Base-by-base conservation (phyloP, 73 alveolate species). In the Halteria grandinella region DNA sequence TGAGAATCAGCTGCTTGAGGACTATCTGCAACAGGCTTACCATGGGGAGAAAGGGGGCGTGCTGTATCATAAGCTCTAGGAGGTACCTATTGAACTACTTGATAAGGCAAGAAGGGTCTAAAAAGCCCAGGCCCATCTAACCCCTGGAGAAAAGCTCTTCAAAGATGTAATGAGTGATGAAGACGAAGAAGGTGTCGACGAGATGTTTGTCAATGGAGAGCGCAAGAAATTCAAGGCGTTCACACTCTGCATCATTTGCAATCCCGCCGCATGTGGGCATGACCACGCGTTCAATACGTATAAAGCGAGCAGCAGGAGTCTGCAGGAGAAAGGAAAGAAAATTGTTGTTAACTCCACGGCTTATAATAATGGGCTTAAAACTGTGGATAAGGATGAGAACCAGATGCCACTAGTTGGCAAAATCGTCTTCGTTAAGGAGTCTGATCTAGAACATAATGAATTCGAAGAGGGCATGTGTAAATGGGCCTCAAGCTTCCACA, bases 51-150 rank as follows among this genome's bases (percentile, higher is more conserved):
- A 81, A 1, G 92, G 90, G n/a, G 47, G n/a, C 14, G 59, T 87
- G 0, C 40, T 72, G 7, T 79, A 88, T 57, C 93, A 83, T 48
- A 39, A 77, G 44, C 73, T 83, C n/a, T 62, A 88, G 57, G 83
- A 82, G 88, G 79, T 49, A 79, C 89, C 75, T 55, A 60, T 15
- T 51, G 32, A 62, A 75, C 27, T 55, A 59, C 55, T 24, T 43
- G 27, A 37, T 8, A 14, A 75, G 75, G 51, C 59, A 71, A 59
- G 74, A 29, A 85, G 76, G 43, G 55, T 23, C 55, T 43, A 33
- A 23, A 64, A 50, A 47, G 91, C 84, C 49, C 85, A 87, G n/a
- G 37, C 44, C 14, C 47, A 82, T 4, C 77, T 53, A 25, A 34
- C 36, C 25, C 63, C 78, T 33, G 84, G 82, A 37, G 75, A 25